Evolutionary conservation across 2,329 filamentous ascomycete genomes (phyloP), one percentile per base, ranked within the genome.

Genomic region (Beauveria caledonica): DNA sequence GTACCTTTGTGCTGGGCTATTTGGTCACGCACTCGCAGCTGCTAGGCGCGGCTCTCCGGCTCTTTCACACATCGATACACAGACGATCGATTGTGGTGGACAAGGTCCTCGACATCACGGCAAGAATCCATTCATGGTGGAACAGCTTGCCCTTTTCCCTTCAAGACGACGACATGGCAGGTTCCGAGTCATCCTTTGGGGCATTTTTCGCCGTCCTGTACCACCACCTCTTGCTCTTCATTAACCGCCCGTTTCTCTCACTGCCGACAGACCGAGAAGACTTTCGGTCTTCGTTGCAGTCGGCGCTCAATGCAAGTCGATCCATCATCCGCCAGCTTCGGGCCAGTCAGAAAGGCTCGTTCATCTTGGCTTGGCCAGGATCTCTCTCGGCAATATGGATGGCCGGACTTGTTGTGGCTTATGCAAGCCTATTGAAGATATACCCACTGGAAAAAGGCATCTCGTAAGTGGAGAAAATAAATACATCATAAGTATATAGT

Each of bases 341-440:
- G 17, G 53, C 55, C n/a, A 65, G 65, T 49, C 58, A 51, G 8
- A 63, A 63, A 6, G 63, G 58, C 17, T 62, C 62, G 2, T 55
- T 65, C 17, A n/a, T 64, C 62, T 50, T 70, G 65, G 71, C 70
- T 64, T 74, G 72, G 73, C 73, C 72, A 0, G 70, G 71, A 0
- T 69, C 69, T 11, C 63, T 74, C 27, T 72, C 72, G 0, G 69
- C 71, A 1, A 63, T 66, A 0, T 75, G 73, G 73, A 75, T 74
- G 70, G 68, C 71, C 7, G 72, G 73, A 8, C 64, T 75, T 1
- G 68, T 73, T 5, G 62, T 74, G 8, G 70, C 71, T 1, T 73
- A 73, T 60, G 70, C 71, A 7, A 66, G 66, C 40, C 65, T 69
- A n/a, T 63, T 73, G 23, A 65, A 66, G 10, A 60, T 69, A 7